Conservation (phyloP, 2,329 filamentous ascomycete species). For the Cladorrhinum sp. region DNA sequence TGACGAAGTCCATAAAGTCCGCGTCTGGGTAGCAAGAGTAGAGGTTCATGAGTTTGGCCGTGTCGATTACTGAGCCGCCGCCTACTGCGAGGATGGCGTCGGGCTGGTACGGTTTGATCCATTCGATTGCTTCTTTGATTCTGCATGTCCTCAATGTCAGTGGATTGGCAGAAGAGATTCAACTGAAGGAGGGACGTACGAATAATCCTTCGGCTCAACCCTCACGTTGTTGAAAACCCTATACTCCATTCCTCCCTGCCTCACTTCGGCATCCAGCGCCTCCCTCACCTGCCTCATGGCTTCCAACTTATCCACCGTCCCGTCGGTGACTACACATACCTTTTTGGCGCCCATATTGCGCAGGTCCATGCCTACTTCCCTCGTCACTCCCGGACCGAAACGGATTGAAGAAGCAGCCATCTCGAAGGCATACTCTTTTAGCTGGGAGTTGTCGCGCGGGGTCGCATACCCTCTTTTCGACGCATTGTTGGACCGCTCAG, state of each 20-base stretch:
- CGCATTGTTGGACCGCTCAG: slow-evolving; percentile 29
- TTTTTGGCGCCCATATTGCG: slow-evolving; percentile 83
- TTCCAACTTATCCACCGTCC: slow-evolving; percentile 74
- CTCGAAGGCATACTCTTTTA: slow-evolving; percentile 98
- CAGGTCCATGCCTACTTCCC: slow-evolving; percentile 97
- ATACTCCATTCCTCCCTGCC: slow-evolving; percentile 63
- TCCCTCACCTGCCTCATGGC: slow-evolving; percentile 89
- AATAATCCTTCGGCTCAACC: slow-evolving; percentile 92
- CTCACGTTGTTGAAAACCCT: slow-evolving; percentile 76
- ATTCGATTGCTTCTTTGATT: slow-evolving; percentile 84
- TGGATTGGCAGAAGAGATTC: not conserved
- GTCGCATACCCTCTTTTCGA: slow-evolving; percentile 63
- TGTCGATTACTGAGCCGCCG: slow-evolving; percentile 93
- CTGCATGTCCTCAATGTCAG: slow-evolving; percentile 41
- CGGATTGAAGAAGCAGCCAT: slow-evolving; percentile 95
- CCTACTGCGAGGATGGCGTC: slow-evolving; percentile 94
- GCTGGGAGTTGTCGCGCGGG: slow-evolving; percentile 64
- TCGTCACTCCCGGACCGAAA: slow-evolving; percentile 88
- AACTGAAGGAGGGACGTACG: slow-evolving; percentile 51
- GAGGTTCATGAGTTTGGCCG: slow-evolving; percentile 97
- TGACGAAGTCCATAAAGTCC: slow-evolving; percentile 96
- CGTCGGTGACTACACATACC: slow-evolving; percentile 90
- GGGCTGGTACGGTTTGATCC: slow-evolving; percentile 73
- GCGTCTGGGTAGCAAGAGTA: slow-evolving; percentile 89
- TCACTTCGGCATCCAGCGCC: slow-evolving; percentile 64